phyloP scores from a whole-genome alignment of 345 rosid species.

The Melaleuca alternifolia region DNA sequence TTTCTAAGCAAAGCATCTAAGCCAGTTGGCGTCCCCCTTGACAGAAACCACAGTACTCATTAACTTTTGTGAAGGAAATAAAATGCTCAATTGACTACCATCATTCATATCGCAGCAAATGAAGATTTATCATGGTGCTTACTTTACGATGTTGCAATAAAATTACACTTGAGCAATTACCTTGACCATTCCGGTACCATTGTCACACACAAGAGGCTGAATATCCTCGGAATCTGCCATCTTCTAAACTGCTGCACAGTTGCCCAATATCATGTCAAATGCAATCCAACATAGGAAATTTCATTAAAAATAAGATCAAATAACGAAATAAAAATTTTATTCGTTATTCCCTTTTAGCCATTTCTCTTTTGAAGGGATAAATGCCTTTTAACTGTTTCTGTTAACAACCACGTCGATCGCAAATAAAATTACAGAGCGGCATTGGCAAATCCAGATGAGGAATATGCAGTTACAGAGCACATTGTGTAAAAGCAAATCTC shows the following conservation, averaged over 20 bases:
- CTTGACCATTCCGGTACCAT: constrained; percentile 67
- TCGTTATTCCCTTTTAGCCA: neutral
- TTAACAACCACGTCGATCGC: neutral
- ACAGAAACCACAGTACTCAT: neutral
- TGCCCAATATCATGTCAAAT: neutral
- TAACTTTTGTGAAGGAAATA: neutral
- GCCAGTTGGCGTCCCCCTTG: neutral
- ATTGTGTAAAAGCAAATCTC: neutral
- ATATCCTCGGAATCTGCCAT: constrained; percentile 56
- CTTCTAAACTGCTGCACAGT: constrained; percentile 17
- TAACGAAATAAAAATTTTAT: neutral
- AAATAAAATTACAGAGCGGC: neutral
- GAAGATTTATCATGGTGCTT: neutral
- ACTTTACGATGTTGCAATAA: neutral
- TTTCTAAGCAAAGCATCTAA: neutral
- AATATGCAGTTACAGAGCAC: neutral
- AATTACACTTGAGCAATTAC: constrained; percentile 4
- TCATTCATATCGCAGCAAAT: neutral
- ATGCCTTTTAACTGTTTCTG: neutral
- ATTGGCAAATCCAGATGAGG: neutral
- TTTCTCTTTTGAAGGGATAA: neutral
- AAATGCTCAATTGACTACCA: neutral
- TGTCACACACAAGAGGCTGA: constrained; percentile 63
- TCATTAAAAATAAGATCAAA: neutral
- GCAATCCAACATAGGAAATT: neutral